Percentiles rank a stretch among this genome's conserved stretches.
Evolutionary conservation across 1,284 basidiomycete genomes (phyloP).

Genomic region (Testicularia cyperi): DNA sequence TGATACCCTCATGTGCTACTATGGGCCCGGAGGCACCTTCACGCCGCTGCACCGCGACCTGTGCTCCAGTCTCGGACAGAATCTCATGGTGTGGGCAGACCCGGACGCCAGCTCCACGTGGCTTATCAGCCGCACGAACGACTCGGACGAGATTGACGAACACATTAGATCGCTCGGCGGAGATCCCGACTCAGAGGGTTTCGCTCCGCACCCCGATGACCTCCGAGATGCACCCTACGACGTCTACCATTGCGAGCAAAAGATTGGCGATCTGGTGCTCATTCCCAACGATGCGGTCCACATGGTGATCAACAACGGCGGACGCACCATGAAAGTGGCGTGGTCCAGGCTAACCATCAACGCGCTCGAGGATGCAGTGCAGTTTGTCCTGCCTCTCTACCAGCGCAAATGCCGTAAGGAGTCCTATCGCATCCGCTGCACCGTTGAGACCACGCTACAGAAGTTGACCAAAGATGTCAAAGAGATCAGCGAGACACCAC

Average conservation of each 20-base stretch:
- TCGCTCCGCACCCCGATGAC: constrained; percentile 12
- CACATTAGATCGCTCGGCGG: constrained; percentile 12
- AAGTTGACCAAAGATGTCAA: constrained; percentile 5
- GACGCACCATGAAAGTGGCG: constrained; percentile 14
- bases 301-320: constrained; percentile 17
- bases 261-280: constrained; percentile 27
- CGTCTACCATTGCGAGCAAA: constrained; percentile 13
- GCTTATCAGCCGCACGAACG: constrained; percentile 10
- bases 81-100: constrained; percentile 27
- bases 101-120: constrained; percentile 12
- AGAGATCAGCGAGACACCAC: not conserved
- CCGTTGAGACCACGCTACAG: constrained; percentile 18
- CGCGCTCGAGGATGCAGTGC: constrained; percentile 11
- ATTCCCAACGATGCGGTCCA: constrained; percentile 18
- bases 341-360: constrained; percentile 27
- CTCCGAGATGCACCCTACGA: constrained; percentile 12
- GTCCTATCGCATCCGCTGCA: constrained; percentile 6
- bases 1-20: constrained; percentile 5
- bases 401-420: constrained; percentile 27
- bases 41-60: constrained; percentile 13
- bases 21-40: constrained; percentile 12
- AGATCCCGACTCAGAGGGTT: constrained; percentile 4
- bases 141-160: constrained; percentile 8
- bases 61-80: constrained; percentile 30
- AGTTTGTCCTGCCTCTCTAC: constrained; percentile 21